These are phyloP conservation scores for Phascolomyces articulosus DNA, from an alignment of 371 early-diverging fungal genomes.

Conservation along the genomic window DNA sequence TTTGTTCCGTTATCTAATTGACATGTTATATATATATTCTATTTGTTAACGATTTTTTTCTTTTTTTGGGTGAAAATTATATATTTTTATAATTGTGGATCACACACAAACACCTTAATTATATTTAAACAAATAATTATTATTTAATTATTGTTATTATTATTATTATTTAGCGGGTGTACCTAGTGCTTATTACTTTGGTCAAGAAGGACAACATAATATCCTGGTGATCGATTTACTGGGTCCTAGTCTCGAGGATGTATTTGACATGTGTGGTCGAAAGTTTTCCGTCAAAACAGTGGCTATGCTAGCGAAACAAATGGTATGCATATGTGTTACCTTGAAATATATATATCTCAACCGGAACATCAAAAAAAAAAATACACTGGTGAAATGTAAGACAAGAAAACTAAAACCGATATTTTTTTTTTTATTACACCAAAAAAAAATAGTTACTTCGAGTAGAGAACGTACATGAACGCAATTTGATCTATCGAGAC, in stretches of 20 bases:
- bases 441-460: conserved; percentile 74
- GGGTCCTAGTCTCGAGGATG: conserved; percentile 97
- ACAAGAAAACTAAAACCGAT: neutral
- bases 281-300: conserved; percentile 93
- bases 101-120: too few relatives aligned
- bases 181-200: conserved; percentile 93
- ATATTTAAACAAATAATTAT: too few relatives aligned
- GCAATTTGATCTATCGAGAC: conserved; percentile 97
- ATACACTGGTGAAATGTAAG: neutral
- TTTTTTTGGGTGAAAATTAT: too few relatives aligned
- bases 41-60: too few relatives aligned
- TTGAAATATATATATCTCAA: neutral
- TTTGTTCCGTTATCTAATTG: too few relatives aligned
- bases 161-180: conserved; percentile 33
- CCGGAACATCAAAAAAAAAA: conserved; percentile 2
- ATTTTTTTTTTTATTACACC: too few relatives aligned
- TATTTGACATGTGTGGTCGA: conserved; percentile 95
- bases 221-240: conserved; percentile 97
- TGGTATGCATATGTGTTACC: conserved; percentile 61
- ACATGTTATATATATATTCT: too few relatives aligned
- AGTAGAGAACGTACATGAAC: conserved; percentile 95
- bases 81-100: too few relatives aligned
- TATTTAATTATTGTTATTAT: too few relatives aligned
- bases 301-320: conserved; percentile 96
- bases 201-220: conserved; percentile 95